A percentile compares a stretch with the other conserved stretches of the same genome.
Conservation (phyloP, 73 alveolate species). For the Blepharisma japonicum region DNA sequence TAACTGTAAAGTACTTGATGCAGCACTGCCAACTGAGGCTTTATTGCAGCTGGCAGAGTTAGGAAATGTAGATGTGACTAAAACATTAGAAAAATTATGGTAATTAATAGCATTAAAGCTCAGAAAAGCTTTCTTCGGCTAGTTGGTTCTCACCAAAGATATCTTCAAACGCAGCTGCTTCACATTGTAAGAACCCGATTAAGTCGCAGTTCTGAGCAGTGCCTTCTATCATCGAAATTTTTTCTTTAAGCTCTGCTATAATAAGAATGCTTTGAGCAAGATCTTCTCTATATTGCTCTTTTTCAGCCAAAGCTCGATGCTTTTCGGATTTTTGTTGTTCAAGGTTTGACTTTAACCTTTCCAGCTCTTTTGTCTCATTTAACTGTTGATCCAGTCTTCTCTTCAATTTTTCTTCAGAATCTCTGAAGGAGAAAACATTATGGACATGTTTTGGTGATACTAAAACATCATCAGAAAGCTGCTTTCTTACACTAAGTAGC, state of each 20-base stretch:
- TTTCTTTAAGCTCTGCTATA: background rate
- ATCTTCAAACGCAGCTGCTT: slow-evolving; percentile 13
- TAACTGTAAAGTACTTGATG: slow-evolving; percentile 17
- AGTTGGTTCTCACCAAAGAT: too few relatives aligned
- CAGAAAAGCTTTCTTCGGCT: too few relatives aligned
- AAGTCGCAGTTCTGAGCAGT: background rate
- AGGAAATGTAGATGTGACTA: too few relatives aligned
- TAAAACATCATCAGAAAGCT: too few relatives aligned
- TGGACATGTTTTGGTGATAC: too few relatives aligned
- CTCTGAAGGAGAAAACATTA: too few relatives aligned
- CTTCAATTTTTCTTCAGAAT: too few relatives aligned
- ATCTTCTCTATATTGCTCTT: background rate
- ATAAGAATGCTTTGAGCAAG: background rate
- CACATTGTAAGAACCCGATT: background rate
- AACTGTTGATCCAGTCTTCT: too few relatives aligned
- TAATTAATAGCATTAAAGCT: too few relatives aligned
- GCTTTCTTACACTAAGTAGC: too few relatives aligned
- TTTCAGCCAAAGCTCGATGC: background rate
- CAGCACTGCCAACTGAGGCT: background rate
- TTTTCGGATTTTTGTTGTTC: background rate
- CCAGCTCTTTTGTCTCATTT: background rate
- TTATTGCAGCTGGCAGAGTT: background rate
- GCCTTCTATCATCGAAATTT: background rate
- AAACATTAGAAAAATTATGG: too few relatives aligned
- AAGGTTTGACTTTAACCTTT: background rate